Percentiles rank a stretch among this genome's conserved stretches.
Evolutionary conservation across 192 early-diverging fungal genomes (phyloP).

Genomic region (Obelidium mucronatum): DNA sequence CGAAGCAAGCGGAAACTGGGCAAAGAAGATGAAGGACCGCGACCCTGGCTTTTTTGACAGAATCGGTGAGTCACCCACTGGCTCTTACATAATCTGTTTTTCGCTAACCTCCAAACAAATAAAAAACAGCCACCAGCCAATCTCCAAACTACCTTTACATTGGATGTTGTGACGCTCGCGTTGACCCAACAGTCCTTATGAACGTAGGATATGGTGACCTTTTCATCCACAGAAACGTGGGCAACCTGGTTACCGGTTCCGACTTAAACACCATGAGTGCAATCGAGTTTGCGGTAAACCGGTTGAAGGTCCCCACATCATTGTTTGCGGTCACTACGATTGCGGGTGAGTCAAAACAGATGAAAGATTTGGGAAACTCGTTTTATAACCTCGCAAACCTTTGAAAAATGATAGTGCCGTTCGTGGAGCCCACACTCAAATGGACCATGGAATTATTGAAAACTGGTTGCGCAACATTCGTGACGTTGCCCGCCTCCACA

Average conservation of each 20-base stretch:
- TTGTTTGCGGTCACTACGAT: constrained; percentile 75
- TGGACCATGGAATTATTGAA: constrained; percentile 70
- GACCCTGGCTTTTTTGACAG: constrained; percentile 29
- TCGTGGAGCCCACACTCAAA: constrained; percentile 21
- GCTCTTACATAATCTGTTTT: background rate
- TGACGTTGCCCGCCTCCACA: constrained; percentile 75
- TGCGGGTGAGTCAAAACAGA: constrained; percentile 41
- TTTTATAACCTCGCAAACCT: too few species aligned
- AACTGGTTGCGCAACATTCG: constrained; percentile 91
- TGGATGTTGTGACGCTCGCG: constrained; percentile 54
- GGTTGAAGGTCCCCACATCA: constrained; percentile 86
- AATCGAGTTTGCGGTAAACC: constrained; percentile 85
- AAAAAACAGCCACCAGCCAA: constrained; percentile 33
- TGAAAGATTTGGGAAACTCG: too few species aligned
- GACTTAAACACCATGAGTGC: constrained; percentile 82
- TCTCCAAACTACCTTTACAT: constrained; percentile 43
- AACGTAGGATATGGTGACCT: constrained; percentile 77
- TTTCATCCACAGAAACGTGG: constrained; percentile 94
- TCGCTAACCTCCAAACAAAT: background rate
- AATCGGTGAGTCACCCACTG: constrained; percentile 8
- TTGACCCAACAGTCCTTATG: constrained; percentile 48
- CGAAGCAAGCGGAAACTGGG: constrained; percentile 33
- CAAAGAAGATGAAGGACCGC: constrained; percentile 1
- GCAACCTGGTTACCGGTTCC: constrained; percentile 80
- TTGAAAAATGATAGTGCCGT: constrained; percentile 35